Base-by-base conservation (phyloP, 495 filamentous ascomycete genomes). In the Penicillium roqueforti region DNA sequence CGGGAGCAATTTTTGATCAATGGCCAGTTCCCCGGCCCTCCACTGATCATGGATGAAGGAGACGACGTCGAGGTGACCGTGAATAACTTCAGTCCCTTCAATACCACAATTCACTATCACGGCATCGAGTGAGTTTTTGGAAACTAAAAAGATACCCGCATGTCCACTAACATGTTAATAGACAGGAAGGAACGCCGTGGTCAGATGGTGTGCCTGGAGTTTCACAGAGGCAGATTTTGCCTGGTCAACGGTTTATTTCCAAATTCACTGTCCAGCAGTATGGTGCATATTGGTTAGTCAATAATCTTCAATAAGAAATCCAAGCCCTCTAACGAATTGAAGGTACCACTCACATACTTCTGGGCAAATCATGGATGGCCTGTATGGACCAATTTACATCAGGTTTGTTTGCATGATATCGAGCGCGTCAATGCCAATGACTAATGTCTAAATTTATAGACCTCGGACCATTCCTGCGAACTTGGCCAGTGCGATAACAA, bases 1-100 rank as follows among this genome's bases (percentile, higher is more conserved):
- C 54, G 74, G n/a, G 32, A 75, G 6, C 65, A 79, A 23, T 67
- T 80, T 7, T 73, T 83, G 20, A 72, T 80, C 48, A 83, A 83
- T 63, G 78, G 76, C 10, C 75, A 80, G 11, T 81, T 74, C 47
- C 80, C 80, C 0, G 80, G 77, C 0, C 80, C 79, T 2, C 39
- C 73, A 23, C 73, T 83, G 26, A 72, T 79, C 44, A 69, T 79
- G 3, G 76, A 81, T 57, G 76, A 81, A 69, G 80, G 78, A n/a
- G 79, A 83, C 59, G 69, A 67, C 25, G 76, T 82, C 53, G 72
- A 81, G 41, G 76, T 83, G 6, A 49, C 45, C 4, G 47, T 61
- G 10, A 47, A 54, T 20, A 58, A 61, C n/a, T 29, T 29, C 31
- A 18, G 56, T 25, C 59, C 51, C 1, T 70, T 68, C 18, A 77